Base-by-base conservation (phyloP, 2,329 filamentous ascomycete genomes). In the Chrysosporium queenslandicum region DNA sequence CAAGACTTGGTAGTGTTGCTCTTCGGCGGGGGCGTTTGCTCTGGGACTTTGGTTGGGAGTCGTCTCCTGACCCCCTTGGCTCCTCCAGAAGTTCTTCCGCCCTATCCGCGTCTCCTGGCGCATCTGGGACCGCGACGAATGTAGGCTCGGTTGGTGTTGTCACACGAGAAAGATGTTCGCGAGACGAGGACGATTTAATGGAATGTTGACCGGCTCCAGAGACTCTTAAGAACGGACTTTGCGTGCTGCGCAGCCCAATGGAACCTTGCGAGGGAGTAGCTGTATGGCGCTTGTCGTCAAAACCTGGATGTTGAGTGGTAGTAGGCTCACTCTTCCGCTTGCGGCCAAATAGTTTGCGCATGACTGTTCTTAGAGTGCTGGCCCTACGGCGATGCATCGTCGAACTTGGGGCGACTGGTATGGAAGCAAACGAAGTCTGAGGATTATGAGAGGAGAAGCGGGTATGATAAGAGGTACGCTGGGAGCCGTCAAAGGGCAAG, bases 1-100 rank as follows among this genome's bases (percentile, higher is more conserved):
- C 62, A 36, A 74, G 57, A 53, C 71, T 74, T 1, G 72, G 71
- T 14, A 74, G 61, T 1, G 71, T 74, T 6, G 70, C 71, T 41
- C 72, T 66, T 55, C 72, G 63, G 36, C 63, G 63, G 21, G 61
- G 62, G 9, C 53, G 56, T 12, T 43, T 55, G 23, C 32, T 32
- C 11, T 37, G 40, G 32, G 45, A 36, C 20, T 50, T 32, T 14
- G 41, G 46, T 7, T 42, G 32, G 3, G 36, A 39, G 12, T 52
- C 45, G 7, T 41, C 47, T 18, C 16, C 29, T 14, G 12, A 27
- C 1, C 41, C n/a, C 9, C 14, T 34, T 4, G 27, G 27, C n/a
- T 40, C 30, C 23, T 34, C 29, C n/a, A n/a, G n/a, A n/a, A n/a
- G n/a, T n/a, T n/a, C n/a, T n/a, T n/a, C n/a, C 16, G 18, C 18